Conservation (phyloP, 1,139 yeast species). For the Diutina neorugosa region DNA sequence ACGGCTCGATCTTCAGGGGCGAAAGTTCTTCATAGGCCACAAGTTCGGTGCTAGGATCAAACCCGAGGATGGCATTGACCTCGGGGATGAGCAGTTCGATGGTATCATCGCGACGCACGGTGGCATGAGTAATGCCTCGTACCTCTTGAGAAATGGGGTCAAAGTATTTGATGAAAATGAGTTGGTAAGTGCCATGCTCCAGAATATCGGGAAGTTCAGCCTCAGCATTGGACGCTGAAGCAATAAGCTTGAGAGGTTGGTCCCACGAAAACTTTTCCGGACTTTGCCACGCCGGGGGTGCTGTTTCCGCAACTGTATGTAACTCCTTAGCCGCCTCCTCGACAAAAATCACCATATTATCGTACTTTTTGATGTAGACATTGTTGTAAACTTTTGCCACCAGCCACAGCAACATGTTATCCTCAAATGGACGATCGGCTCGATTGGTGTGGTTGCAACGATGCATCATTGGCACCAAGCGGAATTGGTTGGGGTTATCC, state of each 20-base stretch:
- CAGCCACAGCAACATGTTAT: conserved; percentile 16
- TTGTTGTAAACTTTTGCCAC: conserved; percentile 29
- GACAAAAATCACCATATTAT: conserved; percentile 36
- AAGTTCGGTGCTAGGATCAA: conserved; percentile 25
- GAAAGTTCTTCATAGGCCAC: conserved; percentile 61
- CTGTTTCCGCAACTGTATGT: conserved; percentile 10
- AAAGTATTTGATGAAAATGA: conserved; percentile 61
- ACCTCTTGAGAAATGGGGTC: conserved; percentile 44
- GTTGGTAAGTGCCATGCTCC: conserved; percentile 14
- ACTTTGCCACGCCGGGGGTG: conserved; percentile 8
- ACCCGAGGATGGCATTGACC: conserved; percentile 33
- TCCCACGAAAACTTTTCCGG: conserved; percentile 17
- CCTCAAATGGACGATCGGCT: conserved; percentile 41
- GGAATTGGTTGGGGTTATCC: conserved; percentile 26
- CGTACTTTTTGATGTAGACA: conserved; percentile 27
- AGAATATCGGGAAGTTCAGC: background rate
- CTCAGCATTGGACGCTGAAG: background rate
- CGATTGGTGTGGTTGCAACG: conserved; percentile 69
- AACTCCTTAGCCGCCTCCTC: conserved; percentile 30
- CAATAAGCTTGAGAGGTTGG: conserved; percentile 7
- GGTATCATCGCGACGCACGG: conserved; percentile 37
- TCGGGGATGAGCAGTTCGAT: conserved; percentile 33
- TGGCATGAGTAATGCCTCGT: conserved; percentile 52
- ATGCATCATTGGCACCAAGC: conserved; percentile 55
- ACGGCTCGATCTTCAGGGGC: conserved; percentile 43